These are phyloP conservation scores for Penicillium macrosclerotiorum DNA, from an alignment of 495 filamentous ascomycete species.

Conservation along the genomic window DNA sequence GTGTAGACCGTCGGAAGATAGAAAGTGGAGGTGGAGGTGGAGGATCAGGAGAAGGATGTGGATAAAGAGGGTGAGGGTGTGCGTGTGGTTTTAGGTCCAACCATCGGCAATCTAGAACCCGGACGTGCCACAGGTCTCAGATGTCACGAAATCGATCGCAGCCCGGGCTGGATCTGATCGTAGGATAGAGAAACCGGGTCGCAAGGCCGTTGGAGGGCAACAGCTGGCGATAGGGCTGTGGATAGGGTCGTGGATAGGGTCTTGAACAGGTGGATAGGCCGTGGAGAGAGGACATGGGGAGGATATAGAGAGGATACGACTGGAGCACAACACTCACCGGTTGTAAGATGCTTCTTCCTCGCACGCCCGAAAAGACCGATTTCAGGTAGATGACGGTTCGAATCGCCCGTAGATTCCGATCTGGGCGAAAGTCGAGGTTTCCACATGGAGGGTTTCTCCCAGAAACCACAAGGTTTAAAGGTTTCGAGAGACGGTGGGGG, in stretches of 20 bases:
- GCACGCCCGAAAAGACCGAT: slow-evolving; percentile 41
- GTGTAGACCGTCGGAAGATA: too few species aligned
- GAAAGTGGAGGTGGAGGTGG: background rate
- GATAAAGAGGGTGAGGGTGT: background rate
- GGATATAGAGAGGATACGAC: too few species aligned
- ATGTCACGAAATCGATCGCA: slow-evolving; percentile 18
- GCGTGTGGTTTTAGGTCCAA: slow-evolving; percentile 3
- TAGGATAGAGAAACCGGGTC: too few species aligned
- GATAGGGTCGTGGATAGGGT: too few species aligned
- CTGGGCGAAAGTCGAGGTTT: slow-evolving; percentile 46
- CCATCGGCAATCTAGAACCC: slow-evolving; percentile 15
- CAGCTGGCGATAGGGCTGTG: too few species aligned
- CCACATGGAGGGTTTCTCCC: slow-evolving; percentile 40
- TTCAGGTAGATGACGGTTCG: slow-evolving; percentile 34
- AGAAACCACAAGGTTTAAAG: slow-evolving; percentile 11
- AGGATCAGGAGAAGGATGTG: background rate
- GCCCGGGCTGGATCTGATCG: background rate
- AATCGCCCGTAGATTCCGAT: slow-evolving; percentile 42
- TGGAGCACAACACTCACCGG: slow-evolving; percentile 26
- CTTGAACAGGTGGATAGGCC: background rate
- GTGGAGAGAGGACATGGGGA: slow-evolving; percentile 1
- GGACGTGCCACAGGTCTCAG: slow-evolving; percentile 2
- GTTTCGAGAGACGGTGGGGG: slow-evolving; percentile 14
- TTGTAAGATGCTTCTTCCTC: slow-evolving; percentile 34
- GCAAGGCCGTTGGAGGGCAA: too few species aligned